These are phyloP conservation scores for Grigorovia jiainica DNA, from an alignment of 805 yeast genomes.

Conservation along the genomic window DNA sequence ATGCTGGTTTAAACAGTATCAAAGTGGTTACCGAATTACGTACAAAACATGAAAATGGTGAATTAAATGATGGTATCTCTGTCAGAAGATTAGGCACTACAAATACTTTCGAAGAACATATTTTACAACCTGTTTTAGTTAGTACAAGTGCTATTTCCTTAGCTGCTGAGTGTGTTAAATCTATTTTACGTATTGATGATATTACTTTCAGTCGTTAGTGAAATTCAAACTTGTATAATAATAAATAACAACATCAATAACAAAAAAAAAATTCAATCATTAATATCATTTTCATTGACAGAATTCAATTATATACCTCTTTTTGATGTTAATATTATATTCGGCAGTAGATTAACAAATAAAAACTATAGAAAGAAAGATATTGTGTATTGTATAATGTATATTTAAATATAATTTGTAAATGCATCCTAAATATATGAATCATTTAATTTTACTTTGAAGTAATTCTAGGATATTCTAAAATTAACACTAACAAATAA, in stretches of 20 bases:
- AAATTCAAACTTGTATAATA: neutral
- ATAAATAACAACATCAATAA: neutral
- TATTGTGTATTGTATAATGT: neutral
- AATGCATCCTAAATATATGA: neutral
- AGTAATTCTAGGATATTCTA: too few species aligned
- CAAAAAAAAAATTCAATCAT: neutral
- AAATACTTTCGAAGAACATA: constrained; percentile 87
- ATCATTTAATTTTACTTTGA: neutral
- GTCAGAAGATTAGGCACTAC: constrained; percentile 90
- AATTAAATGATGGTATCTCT: constrained; percentile 87
- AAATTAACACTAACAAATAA: too few species aligned
- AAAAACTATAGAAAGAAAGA: neutral
- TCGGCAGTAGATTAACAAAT: too few species aligned
- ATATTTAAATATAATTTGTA: neutral
- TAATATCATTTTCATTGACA: neutral
- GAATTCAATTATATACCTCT: neutral
- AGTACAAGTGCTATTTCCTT: constrained; percentile 88
- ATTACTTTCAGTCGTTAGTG: constrained; percentile 77
- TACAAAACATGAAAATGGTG: constrained; percentile 85
- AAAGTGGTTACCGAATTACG: constrained; percentile 88
- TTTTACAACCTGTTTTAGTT: constrained; percentile 91
- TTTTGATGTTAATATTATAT: too few species aligned
- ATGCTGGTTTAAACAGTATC: constrained; percentile 87
- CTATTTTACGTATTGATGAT: constrained; percentile 93
- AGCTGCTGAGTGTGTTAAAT: constrained; percentile 94